phyloP scores from a whole-genome alignment of 75 land plant species.

The Pinus tabuliformis region DNA sequence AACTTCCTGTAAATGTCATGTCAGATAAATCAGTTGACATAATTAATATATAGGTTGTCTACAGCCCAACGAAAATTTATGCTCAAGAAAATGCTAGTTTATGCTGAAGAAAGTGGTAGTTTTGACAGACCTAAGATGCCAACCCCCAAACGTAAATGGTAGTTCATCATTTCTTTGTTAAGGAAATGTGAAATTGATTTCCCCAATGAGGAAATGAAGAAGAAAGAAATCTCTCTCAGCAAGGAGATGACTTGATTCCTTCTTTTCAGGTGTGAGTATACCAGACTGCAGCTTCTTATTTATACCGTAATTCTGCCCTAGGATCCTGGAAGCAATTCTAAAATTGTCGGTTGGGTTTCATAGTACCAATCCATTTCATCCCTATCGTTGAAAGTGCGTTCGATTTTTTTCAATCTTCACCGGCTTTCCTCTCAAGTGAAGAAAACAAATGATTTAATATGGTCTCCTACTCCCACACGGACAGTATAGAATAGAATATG shows the following conservation, averaged over 20 bases:
- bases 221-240: not conserved
- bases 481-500: too few species aligned
- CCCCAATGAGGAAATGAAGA: too few species aligned
- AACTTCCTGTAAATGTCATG: conserved; percentile 32
- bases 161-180: conserved; percentile 5
- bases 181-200: not conserved
- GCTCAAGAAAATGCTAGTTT: too few species aligned
- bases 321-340: too few species aligned
- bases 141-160: not conserved
- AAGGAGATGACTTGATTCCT: not conserved
- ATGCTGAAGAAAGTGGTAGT: not conserved
- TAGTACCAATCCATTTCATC: too few species aligned
- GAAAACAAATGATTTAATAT: too few species aligned
- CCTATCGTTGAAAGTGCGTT: too few species aligned
- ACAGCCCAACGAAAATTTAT: not conserved
- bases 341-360: too few species aligned
- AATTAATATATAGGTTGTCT: not conserved
- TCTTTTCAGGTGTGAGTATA: not conserved
- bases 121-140: not conserved
- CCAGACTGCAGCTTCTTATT: not conserved
- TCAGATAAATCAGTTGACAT: not conserved
- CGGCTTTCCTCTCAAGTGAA: too few species aligned
- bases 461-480: too few species aligned
- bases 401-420: too few species aligned
- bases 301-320: not conserved